A percentile compares a stretch with the other conserved stretches of the same genome.
phyloP scores from a whole-genome alignment of 176 grass and related monocot genomes.

The Eragrostis nindensis region DNA sequence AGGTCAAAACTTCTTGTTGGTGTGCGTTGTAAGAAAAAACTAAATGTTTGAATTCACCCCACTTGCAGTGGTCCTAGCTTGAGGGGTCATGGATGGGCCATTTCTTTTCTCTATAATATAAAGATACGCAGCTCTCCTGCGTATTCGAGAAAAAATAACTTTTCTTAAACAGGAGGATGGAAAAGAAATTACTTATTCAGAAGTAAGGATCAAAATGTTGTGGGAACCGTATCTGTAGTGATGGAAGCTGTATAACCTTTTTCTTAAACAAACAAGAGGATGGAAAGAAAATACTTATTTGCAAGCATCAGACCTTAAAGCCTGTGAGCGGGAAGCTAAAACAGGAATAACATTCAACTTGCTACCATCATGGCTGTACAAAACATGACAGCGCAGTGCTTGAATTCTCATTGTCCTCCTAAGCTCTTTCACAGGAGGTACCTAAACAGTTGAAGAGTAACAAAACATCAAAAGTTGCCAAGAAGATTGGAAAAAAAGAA shows the following conservation, averaged over 20 bases:
- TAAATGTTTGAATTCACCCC: too few species aligned
- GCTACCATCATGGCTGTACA: constrained; percentile 91
- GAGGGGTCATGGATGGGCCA: too few species aligned
- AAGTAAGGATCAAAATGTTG: background rate
- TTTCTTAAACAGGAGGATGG: too few species aligned
- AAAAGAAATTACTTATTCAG: too few species aligned
- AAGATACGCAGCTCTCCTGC: too few species aligned
- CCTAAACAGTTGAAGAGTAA: constrained; percentile 52
- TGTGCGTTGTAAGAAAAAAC: too few species aligned
- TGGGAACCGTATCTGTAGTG: background rate
- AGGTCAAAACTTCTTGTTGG: too few species aligned
- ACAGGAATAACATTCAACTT: constrained; percentile 82
- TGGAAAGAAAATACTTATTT: constrained; percentile 12
- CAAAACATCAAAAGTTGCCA: constrained; percentile 4
- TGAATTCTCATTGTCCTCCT: constrained; percentile 84
- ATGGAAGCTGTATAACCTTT: background rate
- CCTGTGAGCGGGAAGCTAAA: constrained; percentile 81
- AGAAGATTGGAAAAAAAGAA: background rate
- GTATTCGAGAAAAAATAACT: too few species aligned
- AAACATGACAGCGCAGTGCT: constrained; percentile 77
- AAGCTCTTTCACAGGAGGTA: constrained; percentile 75
- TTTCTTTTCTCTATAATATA: too few species aligned
- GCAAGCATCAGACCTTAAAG: constrained; percentile 61
- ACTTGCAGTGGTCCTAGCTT: too few species aligned
- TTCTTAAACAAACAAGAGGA: background rate